A percentile compares a stretch with the other conserved stretches of the same genome.
Evolutionary conservation across 2,329 filamentous ascomycete genomes (phyloP).

Genomic region (Trichoderma breve): DNA sequence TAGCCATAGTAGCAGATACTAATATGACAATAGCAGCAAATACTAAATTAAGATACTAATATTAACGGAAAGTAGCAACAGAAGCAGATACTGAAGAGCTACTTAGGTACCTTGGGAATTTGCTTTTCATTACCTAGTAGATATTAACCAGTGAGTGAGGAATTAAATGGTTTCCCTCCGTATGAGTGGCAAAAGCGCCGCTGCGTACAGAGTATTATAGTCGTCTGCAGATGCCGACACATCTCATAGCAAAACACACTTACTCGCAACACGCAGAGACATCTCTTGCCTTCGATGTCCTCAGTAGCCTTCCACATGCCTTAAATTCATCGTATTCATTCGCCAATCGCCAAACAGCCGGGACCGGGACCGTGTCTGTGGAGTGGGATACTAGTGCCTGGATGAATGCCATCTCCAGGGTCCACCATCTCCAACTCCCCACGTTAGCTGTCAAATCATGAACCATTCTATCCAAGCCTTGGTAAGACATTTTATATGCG

Average conservation of each 20-base stretch:
- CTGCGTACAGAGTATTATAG: neutral
- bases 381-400: neutral
- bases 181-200: neutral
- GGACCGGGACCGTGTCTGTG: neutral
- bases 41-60: neutral
- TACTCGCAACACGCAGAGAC: neutral
- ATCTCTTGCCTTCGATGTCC: neutral
- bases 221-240: neutral
- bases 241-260: neutral
- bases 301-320: neutral
- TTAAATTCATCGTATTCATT: neutral
- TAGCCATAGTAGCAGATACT: neutral
- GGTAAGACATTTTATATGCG: neutral
- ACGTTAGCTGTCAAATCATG: neutral
- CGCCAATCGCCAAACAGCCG: neutral
- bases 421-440: neutral
- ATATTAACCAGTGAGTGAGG: neutral
- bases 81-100: too few species aligned
- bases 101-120: too few species aligned
- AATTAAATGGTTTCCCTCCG: neutral
- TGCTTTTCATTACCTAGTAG: too few species aligned
- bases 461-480: neutral
- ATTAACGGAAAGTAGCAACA: neutral
- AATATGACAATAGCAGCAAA: neutral
- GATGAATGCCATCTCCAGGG: neutral